Conservation (phyloP, 768 basidiomycete genomes). For the Termitomyces sp. region DNA sequence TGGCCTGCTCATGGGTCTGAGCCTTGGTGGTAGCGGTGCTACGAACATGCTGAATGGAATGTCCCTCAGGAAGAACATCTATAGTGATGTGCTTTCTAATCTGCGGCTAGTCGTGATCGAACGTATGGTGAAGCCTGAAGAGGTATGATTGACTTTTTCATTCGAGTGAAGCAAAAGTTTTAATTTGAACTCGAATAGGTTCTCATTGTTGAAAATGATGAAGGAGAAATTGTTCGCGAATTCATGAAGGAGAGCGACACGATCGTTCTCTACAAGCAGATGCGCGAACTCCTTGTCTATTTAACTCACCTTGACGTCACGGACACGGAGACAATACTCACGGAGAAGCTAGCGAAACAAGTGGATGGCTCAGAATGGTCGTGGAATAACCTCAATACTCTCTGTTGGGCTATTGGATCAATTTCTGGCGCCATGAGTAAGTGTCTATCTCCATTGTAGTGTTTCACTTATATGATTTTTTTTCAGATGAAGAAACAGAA, state of each 20-base stretch:
- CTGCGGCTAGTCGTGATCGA: conserved; percentile 94
- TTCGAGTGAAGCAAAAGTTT: not conserved
- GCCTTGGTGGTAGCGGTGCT: conserved; percentile 64
- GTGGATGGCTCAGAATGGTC: conserved; percentile 98
- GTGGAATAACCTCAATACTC: conserved; percentile 97
- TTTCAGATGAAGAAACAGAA: conserved; percentile 92
- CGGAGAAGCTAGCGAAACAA: conserved; percentile 96
- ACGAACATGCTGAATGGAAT: conserved; percentile 70
- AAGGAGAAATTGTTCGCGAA: conserved; percentile 98
- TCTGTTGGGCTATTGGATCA: conserved; percentile 99
- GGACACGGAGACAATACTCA: conserved; percentile 96
- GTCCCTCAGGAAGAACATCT: conserved; percentile 88
- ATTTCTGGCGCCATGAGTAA: conserved; percentile 99
- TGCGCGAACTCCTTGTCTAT: conserved; percentile 97
- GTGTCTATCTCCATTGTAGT: conserved; percentile 27
- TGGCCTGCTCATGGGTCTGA: conserved; percentile 84
- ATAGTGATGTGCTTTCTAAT: conserved; percentile 92
- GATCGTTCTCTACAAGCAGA: conserved; percentile 97
- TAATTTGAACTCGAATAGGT: conserved; percentile 46
- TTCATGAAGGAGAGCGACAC: conserved; percentile 99
- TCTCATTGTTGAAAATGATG: conserved; percentile 97
- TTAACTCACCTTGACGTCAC: conserved; percentile 94
- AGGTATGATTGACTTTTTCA: conserved; percentile 46
- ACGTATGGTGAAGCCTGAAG: conserved; percentile 99
- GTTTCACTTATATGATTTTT: not conserved